Percentiles rank a stretch among this genome's conserved stretches.
Conservation (phyloP, 805 yeast species). For the Kurtzmaniella fragi region DNA sequence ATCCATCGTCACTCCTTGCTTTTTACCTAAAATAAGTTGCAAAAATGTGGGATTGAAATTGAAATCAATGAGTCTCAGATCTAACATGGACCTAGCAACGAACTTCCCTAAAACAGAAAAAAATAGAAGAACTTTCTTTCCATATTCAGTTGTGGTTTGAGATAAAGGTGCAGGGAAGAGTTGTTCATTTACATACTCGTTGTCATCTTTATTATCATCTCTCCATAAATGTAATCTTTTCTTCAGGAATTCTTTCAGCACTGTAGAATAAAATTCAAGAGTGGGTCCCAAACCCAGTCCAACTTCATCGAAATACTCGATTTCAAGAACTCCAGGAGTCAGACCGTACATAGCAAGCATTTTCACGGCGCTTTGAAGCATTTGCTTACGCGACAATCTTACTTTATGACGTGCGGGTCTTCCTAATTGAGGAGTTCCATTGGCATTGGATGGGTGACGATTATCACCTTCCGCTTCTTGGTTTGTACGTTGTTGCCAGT, state of each 20-base stretch:
- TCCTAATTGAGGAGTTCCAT: constrained; percentile 51
- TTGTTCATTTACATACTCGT: constrained; percentile 44
- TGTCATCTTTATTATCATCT: constrained; percentile 22
- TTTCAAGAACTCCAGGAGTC: constrained; percentile 76
- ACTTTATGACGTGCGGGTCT: constrained; percentile 76
- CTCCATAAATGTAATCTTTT: constrained; percentile 69
- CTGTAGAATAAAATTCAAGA: constrained; percentile 80
- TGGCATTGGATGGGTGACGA: constrained; percentile 7
- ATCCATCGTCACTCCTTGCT: constrained; percentile 29
- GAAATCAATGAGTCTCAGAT: constrained; percentile 83
- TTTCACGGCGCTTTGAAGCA: constrained; percentile 74
- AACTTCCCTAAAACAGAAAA: constrained; percentile 75
- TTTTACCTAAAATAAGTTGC: constrained; percentile 42
- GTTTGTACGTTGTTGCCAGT: constrained; percentile 56
- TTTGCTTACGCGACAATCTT: constrained; percentile 62
- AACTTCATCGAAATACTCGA: constrained; percentile 83
- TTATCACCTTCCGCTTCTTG: constrained; percentile 33
- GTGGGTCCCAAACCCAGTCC: constrained; percentile 99
- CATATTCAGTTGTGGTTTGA: constrained; percentile 23
- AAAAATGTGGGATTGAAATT: constrained; percentile 70
- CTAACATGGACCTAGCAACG: constrained; percentile 80
- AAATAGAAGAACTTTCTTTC: constrained; percentile 40
- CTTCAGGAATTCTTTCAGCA: constrained; percentile 68
- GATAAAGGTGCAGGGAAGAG: constrained; percentile 69
- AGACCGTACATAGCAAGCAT: constrained; percentile 72